Percentiles rank a stretch among this genome's conserved stretches.
These are phyloP conservation scores for Diplodia mutila DNA, from an alignment of 2,329 filamentous ascomycete species.

Conservation along the genomic window DNA sequence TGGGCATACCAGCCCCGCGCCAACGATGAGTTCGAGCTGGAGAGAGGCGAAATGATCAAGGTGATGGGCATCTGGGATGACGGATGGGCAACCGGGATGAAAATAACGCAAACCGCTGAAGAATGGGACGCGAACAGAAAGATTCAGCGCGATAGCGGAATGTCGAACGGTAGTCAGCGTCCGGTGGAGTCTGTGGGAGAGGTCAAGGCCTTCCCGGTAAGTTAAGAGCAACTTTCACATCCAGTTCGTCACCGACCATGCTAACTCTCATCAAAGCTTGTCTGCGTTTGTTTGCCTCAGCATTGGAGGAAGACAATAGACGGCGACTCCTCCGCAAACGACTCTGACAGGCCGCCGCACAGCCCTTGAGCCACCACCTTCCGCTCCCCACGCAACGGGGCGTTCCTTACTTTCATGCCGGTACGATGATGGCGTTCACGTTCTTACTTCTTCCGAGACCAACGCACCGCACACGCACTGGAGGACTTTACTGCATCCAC, in stretches of 20 bases:
- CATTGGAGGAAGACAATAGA: conserved; percentile 98
- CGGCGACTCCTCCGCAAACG: conserved; percentile 59
- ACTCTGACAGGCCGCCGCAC: conserved; percentile 4
- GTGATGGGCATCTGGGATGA: conserved; percentile 99
- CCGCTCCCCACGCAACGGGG: background rate
- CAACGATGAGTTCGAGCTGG: conserved; percentile 87
- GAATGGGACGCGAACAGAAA: conserved; percentile 81
- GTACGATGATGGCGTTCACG: conserved; percentile 25
- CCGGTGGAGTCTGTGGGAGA: conserved; percentile 62
- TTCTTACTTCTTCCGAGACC: conserved; percentile 3
- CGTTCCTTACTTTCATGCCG: conserved; percentile 17
- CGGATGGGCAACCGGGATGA: conserved; percentile 93
- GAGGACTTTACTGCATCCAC: background rate
- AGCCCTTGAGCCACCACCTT: conserved; percentile 8
- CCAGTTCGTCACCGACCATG: background rate
- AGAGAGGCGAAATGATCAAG: conserved; percentile 97
- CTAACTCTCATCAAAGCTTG: conserved; percentile 54
- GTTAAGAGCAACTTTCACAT: conserved; percentile 24
- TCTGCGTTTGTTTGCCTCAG: conserved; percentile 92
- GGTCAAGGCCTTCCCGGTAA: conserved; percentile 88
- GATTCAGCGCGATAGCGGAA: conserved; percentile 86
- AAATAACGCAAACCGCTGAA: conserved; percentile 80
- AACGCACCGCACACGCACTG: background rate
- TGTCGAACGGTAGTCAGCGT: conserved; percentile 72
- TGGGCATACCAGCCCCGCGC: conserved; percentile 98